Evolutionary conservation across 2,329 filamentous ascomycete species (phyloP).

Genomic region (Colletotrichum sp.): DNA sequence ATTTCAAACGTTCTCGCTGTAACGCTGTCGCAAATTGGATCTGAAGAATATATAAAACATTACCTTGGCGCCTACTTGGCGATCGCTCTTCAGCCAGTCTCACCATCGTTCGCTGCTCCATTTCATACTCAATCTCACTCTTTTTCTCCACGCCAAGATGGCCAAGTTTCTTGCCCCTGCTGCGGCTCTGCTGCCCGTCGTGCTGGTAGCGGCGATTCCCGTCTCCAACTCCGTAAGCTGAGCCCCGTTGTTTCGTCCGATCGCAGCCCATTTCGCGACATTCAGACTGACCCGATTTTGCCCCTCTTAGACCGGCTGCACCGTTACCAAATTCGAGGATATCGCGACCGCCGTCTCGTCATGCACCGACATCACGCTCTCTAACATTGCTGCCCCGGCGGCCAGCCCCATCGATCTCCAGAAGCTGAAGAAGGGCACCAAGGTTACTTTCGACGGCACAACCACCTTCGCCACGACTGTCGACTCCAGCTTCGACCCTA

Average conservation of each 20-base stretch:
- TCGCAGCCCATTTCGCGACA: background rate
- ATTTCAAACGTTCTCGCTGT: background rate
- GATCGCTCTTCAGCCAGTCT: background rate
- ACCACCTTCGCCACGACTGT: slow-evolving; percentile 10
- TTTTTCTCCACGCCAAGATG: slow-evolving; percentile 12
- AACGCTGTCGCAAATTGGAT: background rate
- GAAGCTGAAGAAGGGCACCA: slow-evolving; percentile 1
- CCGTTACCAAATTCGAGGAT: background rate
- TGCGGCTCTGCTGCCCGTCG: slow-evolving; percentile 8
- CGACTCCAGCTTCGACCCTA: slow-evolving; percentile 3
- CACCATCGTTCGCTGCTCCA: background rate
- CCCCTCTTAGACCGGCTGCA: background rate
- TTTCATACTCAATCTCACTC: background rate
- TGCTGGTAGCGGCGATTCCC: slow-evolving; percentile 7
- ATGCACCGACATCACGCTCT: slow-evolving; percentile 13
- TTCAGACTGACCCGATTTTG: background rate
- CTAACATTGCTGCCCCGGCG: slow-evolving; percentile 7
- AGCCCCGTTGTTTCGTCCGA: background rate
- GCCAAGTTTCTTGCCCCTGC: background rate
- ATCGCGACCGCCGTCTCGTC: slow-evolving; percentile 10
- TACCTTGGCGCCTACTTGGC: slow-evolving; percentile 1
- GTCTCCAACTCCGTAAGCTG: background rate
- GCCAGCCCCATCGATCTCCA: slow-evolving; percentile 8
- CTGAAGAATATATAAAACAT: slow-evolving; percentile 13
- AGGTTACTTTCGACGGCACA: slow-evolving; percentile 11